A percentile compares a stretch with the other conserved stretches of the same genome.
phyloP scores from a whole-genome alignment of 805 yeast species.

The Schizosaccharomyces cryophilus region DNA sequence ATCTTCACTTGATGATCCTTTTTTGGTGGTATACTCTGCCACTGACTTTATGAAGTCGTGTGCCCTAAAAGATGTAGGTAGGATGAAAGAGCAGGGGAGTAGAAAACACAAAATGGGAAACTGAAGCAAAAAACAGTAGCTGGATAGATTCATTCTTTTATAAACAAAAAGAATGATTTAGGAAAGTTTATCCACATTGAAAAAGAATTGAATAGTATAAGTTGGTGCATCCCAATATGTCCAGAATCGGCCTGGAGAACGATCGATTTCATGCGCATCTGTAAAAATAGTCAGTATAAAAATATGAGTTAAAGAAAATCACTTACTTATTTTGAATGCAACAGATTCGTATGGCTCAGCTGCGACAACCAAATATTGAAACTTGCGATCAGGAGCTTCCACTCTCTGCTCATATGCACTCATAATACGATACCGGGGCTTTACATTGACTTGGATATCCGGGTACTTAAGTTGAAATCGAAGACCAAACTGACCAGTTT shows the following conservation, averaged over 20 bases:
- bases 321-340: constrained; percentile 32
- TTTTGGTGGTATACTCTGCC: no score
- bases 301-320: no score
- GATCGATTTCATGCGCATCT: constrained; percentile 32
- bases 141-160: background rate
- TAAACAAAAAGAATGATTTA: background rate
- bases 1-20: no score
- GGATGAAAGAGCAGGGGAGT: no score
- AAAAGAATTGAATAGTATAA: constrained; percentile 44
- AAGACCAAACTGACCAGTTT: constrained; percentile 33
- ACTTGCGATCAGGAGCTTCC: constrained; percentile 24
- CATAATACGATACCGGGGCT: constrained; percentile 53
- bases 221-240: constrained; percentile 52
- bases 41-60: no score
- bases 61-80: no score
- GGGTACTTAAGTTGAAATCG: constrained; percentile 36
- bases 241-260: constrained; percentile 23
- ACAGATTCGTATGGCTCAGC: constrained; percentile 78
- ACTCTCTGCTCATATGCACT: constrained; percentile 43
- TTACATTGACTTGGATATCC: constrained; percentile 18
- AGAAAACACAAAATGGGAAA: no score
- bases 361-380: constrained; percentile 54
- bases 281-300: background rate
- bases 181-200: background rate
- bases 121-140: no score